phyloP scores from a whole-genome alignment of 805 yeast genomes.

The Wickerhamomyces tratensis region DNA sequence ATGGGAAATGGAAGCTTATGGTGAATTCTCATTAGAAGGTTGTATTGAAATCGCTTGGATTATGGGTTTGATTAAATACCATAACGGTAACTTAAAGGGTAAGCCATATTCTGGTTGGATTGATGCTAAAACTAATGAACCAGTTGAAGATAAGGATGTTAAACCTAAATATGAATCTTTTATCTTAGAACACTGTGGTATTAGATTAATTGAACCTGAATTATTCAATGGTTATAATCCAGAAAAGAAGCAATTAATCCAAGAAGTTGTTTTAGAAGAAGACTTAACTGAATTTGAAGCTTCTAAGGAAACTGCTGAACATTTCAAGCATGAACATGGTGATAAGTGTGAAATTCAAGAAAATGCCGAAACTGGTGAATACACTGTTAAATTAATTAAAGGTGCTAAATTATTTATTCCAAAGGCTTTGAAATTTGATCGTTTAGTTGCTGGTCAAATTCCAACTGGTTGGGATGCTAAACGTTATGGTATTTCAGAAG shows the following conservation, averaged over 20 bases:
- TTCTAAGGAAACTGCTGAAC: slow-evolving; percentile 90
- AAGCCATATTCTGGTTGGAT: slow-evolving; percentile 96
- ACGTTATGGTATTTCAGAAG: slow-evolving; percentile 92
- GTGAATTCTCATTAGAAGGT: slow-evolving; percentile 95
- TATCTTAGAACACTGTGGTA: slow-evolving; percentile 91
- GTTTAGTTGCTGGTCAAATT: slow-evolving; percentile 71
- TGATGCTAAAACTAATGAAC: slow-evolving; percentile 85
- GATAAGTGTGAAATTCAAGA: slow-evolving; percentile 89
- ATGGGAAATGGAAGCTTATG: slow-evolving; percentile 98
- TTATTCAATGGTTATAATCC: slow-evolving; percentile 93
- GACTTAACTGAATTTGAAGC: slow-evolving; percentile 95
- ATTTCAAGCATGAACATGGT: slow-evolving; percentile 89
- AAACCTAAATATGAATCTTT: slow-evolving; percentile 85
- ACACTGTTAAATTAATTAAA: slow-evolving; percentile 79
- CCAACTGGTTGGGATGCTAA: slow-evolving; percentile 98
- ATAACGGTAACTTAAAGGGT: slow-evolving; percentile 83
- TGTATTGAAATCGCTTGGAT: slow-evolving; percentile 99
- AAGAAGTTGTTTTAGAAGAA: slow-evolving; percentile 94
- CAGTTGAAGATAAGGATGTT: slow-evolving; percentile 91
- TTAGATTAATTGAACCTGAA: slow-evolving; percentile 94
- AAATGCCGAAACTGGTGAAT: slow-evolving; percentile 84
- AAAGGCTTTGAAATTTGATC: slow-evolving; percentile 58
- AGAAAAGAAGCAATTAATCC: slow-evolving; percentile 82
- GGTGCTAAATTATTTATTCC: slow-evolving; percentile 91
- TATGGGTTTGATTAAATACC: slow-evolving; percentile 95